These are phyloP conservation scores for Microcyclospora tardicrescens DNA, from an alignment of 2,329 filamentous ascomycete species.

Conservation along the genomic window DNA sequence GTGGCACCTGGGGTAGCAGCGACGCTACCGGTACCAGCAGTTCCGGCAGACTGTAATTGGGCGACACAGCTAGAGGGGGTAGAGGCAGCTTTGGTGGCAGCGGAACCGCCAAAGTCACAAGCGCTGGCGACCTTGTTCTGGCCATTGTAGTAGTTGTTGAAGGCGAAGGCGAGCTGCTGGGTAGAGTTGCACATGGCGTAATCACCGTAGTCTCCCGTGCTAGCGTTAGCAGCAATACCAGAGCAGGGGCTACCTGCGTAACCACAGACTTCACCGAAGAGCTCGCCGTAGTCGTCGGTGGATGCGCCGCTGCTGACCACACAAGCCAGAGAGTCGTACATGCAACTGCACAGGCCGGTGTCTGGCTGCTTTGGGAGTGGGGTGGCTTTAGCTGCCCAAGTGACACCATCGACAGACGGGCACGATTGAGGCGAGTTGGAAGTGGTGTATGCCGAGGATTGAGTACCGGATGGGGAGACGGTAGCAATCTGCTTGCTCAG, in stretches of 20 bases:
- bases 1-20: constrained; percentile 34
- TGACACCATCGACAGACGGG: constrained; percentile 45
- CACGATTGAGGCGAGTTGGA: constrained; percentile 55
- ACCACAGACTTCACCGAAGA: constrained; percentile 67
- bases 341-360: constrained; percentile 68
- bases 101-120: constrained; percentile 60
- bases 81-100: constrained; percentile 39
- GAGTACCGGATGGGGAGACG: constrained; percentile 52
- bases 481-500: constrained; percentile 58
- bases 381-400: constrained; percentile 56
- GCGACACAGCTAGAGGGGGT: constrained; percentile 41
- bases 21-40: constrained; percentile 45
- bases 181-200: constrained; percentile 63
- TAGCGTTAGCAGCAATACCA: constrained; percentile 56
- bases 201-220: constrained; percentile 57
- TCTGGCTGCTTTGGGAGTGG: constrained; percentile 75
- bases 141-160: constrained; percentile 58
- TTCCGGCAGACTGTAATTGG: constrained; percentile 51
- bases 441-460: constrained; percentile 57
- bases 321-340: constrained; percentile 63
- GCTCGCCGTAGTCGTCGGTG: constrained; percentile 45
- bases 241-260: constrained; percentile 42
- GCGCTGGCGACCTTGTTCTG: constrained; percentile 42
- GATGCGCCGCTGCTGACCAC: constrained; percentile 47
- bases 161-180: constrained; percentile 60